Evolutionary conservation across 2,329 filamentous ascomycete species (phyloP).

Genomic region (Pseudogymnoascus destructans): DNA sequence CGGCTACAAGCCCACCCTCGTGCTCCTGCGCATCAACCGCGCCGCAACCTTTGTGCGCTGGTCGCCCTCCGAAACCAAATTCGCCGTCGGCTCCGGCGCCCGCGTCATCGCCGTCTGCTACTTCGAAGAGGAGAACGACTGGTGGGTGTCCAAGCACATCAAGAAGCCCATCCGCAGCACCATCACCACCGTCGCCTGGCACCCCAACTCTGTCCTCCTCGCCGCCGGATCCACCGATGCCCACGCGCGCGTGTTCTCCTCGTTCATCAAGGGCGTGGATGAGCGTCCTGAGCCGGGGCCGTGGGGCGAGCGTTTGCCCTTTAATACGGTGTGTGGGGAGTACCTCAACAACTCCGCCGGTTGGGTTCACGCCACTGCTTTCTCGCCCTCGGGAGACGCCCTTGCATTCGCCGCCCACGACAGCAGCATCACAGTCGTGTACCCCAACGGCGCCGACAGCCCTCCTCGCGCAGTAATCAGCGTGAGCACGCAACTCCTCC

Average conservation of each 20-base stretch:
- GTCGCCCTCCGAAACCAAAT: constrained; percentile 94
- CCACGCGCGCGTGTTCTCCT: constrained; percentile 86
- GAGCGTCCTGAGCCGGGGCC: constrained; percentile 69
- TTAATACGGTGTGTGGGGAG: constrained; percentile 97
- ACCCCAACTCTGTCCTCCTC: constrained; percentile 90
- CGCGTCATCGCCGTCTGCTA: constrained; percentile 94
- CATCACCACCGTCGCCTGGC: constrained; percentile 89
- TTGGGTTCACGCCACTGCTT: constrained; percentile 88
- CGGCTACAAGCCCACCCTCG: constrained; percentile 93
- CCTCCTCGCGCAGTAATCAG: constrained; percentile 82
- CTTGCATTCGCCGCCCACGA: constrained; percentile 91
- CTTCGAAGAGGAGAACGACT: constrained; percentile 98
- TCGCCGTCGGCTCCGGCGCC: constrained; percentile 91
- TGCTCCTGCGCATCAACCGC: constrained; percentile 91
- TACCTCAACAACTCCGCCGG: constrained; percentile 92
- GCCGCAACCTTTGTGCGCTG: constrained; percentile 95
- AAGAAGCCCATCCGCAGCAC: constrained; percentile 98
- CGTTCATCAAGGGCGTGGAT: constrained; percentile 93
- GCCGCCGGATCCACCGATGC: constrained; percentile 95
- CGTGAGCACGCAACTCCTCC: constrained; percentile 77
- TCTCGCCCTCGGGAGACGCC: constrained; percentile 85
- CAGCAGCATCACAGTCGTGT: constrained; percentile 92
- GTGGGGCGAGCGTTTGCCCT: constrained; percentile 91
- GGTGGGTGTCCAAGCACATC: constrained; percentile 99
- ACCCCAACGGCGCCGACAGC: constrained; percentile 82